These are phyloP conservation scores for Chlorella sp. DNA, from an alignment of 139 green algal genomes.

Conservation along the genomic window DNA sequence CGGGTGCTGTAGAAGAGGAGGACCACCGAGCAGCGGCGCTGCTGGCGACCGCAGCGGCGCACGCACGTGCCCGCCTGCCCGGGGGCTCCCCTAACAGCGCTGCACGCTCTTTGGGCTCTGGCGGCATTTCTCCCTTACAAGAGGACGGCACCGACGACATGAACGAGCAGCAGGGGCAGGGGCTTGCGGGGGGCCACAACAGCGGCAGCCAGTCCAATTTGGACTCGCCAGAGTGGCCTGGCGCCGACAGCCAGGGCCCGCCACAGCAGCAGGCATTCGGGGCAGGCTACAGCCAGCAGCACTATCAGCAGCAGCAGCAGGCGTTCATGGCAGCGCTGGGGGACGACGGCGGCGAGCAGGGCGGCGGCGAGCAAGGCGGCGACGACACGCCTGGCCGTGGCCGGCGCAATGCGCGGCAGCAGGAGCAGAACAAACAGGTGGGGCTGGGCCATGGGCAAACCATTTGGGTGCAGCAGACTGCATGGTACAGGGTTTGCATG, in stretches of 20 bases:
- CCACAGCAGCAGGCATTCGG: neutral
- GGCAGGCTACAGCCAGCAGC: neutral
- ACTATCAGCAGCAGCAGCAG: neutral
- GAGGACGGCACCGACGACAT: neutral
- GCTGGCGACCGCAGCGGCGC: neutral
- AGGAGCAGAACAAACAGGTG: slow-evolving; percentile 53
- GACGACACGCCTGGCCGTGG: neutral
- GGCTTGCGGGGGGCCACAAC: neutral
- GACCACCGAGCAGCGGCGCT: neutral
- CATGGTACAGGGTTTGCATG: too few species aligned
- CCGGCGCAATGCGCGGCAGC: slow-evolving; percentile 39
- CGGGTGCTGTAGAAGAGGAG: neutral
- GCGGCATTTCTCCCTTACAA: neutral
- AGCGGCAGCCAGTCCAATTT: slow-evolving; percentile 17
- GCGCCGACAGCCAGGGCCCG: neutral
- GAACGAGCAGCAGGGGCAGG: neutral
- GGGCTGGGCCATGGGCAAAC: neutral
- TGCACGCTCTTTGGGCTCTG: neutral
- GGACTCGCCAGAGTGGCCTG: neutral
- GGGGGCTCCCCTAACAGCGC: neutral
- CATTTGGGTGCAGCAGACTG: too few species aligned
- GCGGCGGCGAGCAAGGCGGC: too few species aligned
- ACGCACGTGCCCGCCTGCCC: neutral
- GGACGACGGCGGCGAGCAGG: neutral
- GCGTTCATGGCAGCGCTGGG: neutral